Conservation (phyloP, 805 yeast species). For the Metschnikowia gelsemii region DNA sequence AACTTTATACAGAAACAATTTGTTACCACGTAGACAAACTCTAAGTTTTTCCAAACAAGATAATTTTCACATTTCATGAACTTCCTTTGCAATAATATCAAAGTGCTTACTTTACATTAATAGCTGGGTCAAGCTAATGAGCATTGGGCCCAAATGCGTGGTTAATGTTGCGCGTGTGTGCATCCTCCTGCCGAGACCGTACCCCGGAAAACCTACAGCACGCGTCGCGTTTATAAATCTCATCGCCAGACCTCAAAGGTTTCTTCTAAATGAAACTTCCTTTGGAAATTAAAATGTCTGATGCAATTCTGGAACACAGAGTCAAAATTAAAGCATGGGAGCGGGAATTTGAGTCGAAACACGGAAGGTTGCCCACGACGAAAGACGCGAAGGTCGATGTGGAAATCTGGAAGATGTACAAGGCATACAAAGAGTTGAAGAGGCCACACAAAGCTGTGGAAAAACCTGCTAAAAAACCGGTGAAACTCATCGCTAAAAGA, state of each 20-base stretch:
- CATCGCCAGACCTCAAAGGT: background rate
- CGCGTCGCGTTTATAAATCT: constrained; percentile 1
- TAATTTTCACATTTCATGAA: no score
- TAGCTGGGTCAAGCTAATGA: no score
- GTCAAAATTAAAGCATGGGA: constrained; percentile 42
- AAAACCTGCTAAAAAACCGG: constrained; percentile 6
- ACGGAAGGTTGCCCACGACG: constrained; percentile 34
- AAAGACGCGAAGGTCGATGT: constrained; percentile 34
- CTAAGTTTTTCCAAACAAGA: no score
- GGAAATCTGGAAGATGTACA: constrained; percentile 32
- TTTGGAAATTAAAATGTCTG: constrained; percentile 12
- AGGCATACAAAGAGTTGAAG: constrained; percentile 26
- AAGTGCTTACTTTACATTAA: no score
- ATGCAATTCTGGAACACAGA: constrained; percentile 12
- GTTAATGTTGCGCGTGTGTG: no score
- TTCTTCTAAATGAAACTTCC: background rate
- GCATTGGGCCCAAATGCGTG: no score
- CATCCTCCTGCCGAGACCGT: no score
- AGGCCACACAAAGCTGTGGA: constrained; percentile 1
- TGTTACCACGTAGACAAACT: no score
- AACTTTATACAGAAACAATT: no score
- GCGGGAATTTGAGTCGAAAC: constrained; percentile 27
- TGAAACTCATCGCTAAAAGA: background rate
- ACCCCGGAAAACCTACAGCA: constrained; percentile 2
- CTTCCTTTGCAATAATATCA: no score